Base-by-base conservation (phyloP, 345 rosid genomes). In the Lagerstroemia speciosa region DNA sequence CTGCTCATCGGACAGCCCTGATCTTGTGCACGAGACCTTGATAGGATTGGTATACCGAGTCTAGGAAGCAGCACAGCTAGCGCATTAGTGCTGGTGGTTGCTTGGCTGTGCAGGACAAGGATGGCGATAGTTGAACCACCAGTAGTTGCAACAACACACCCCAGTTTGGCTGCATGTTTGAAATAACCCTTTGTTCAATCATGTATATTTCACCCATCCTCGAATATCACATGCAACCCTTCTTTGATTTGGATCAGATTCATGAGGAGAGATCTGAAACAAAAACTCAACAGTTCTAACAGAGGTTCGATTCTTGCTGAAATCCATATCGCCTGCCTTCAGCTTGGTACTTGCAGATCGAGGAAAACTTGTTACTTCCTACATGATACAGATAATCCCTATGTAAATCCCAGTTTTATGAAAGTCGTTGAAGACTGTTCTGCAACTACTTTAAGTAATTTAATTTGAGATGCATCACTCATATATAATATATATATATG, bases 341-440 rank as follows among this genome's bases (percentile, higher is more conserved):
- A 16, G 24, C n/a, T 3, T 24, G 8, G 22, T 3, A 48, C 24
- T 20, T 48, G 55, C 55, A 45, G 3, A 11, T 88, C 63, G 91
- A 77, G 33, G 81, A 67, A 72, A 91, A 88, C 87, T 94, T 91
- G 73, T 89, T 89, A 77, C 69, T 83, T 53, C 97, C 99, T 66
- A 94, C 91, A 69, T 86, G 80, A 67, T 86, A 81, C 77, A 89
- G 86, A 72, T 84, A 91, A 43, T 88, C 95, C 97, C 96, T 19
- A 96, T 85, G 71, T 81, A 91, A 73, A 94, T 94, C 80, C 99
- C 96, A 17, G 95, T 91, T 80, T 82, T 91, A 72, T 89, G 99
- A 87, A 91, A 74, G 81, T 89, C 98, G 78, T 94, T 96, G 60
- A 94, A 94, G 72, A 82, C 76, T 71, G 91, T 78, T 24, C 33